phyloP scores from a whole-genome alignment of 257 asterid genomes.

The Lycium barbarum region DNA sequence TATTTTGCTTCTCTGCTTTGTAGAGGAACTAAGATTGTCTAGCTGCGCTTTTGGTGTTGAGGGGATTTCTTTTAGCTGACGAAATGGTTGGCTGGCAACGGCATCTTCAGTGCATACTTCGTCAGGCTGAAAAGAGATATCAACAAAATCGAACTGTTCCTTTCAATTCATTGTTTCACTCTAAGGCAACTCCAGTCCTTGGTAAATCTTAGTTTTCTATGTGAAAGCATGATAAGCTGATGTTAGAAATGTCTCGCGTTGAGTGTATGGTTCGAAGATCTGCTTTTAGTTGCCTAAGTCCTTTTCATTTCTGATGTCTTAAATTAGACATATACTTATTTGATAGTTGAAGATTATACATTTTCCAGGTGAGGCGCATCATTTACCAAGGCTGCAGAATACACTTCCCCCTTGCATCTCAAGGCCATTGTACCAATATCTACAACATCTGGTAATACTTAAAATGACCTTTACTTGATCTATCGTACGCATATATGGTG shows the following conservation, averaged over 20 bases:
- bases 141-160: constrained; percentile 49
- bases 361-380: constrained; percentile 60
- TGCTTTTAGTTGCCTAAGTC: neutral
- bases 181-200: constrained; percentile 58
- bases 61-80: constrained; percentile 31
- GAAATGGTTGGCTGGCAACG: constrained; percentile 82
- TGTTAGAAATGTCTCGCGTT: too few species aligned
- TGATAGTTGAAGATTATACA: constrained; percentile 26
- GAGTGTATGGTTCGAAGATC: neutral
- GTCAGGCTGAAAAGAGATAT: constrained; percentile 67
- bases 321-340: constrained; percentile 24
- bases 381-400: constrained; percentile 45
- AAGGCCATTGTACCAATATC: constrained; percentile 56
- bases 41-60: constrained; percentile 4
- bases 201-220: constrained; percentile 58
- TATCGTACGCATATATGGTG: neutral
- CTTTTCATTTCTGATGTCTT: constrained; percentile 24
- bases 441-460: constrained; percentile 66
- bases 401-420: constrained; percentile 49
- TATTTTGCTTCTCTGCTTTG: neutral
- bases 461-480: neutral
- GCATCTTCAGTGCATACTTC: constrained; percentile 65
- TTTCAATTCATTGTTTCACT: constrained; percentile 49
- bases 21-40: neutral
- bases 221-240: too few species aligned